Evolutionary conservation across 1,284 basidiomycete species (phyloP), one percentile per base, ranked within the genome.

Genomic region (Kwoniella shivajii): DNA sequence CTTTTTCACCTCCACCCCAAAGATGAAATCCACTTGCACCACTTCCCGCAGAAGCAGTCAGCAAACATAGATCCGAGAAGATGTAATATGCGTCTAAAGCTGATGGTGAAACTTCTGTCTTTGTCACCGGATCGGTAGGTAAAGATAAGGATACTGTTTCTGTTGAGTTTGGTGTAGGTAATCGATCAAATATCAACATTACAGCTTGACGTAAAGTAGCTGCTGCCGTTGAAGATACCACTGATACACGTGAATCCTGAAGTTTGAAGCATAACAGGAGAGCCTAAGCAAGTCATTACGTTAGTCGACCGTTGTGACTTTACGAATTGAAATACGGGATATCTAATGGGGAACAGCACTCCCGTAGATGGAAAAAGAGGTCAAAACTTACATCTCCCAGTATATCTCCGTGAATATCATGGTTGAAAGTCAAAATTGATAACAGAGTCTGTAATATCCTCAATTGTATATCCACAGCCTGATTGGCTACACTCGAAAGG

Each of bases 181-280:
- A 89, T 70, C 96, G 94, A 79, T 99, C 95, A 48, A 98, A 91
- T 13, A 98, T 88, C 64, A 96, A 90, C 93, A 99, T 98, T 53
- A 99, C 91, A 1, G 96, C 84, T 75, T 98, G 95, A 1, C 95
- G 88, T 6, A 99, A 83, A 0, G 94, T 98, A 0, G 96, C 95
- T 0, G 94, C 94, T 0, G 95, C 96, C 1, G 95, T 99, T 0
- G 92, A 96, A 3, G 92, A 95, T 6, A 99, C 95, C 29, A 98
- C 95, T 0, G 90, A 89, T 24, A 96, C 96, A 59, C 90, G 86
- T 6, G 91, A 94, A 63, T 98, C 94, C 77, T 97, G 94, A 24
- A 98, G 80, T 74, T 86, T 91, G 82, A 98, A 97, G 71, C 93
- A 97, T 9, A 97, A 80, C 29, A 96, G 80, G 0, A 99, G 82